phyloP scores from a whole-genome alignment of 441 rosid species.

The Erysimum pusillum region DNA sequence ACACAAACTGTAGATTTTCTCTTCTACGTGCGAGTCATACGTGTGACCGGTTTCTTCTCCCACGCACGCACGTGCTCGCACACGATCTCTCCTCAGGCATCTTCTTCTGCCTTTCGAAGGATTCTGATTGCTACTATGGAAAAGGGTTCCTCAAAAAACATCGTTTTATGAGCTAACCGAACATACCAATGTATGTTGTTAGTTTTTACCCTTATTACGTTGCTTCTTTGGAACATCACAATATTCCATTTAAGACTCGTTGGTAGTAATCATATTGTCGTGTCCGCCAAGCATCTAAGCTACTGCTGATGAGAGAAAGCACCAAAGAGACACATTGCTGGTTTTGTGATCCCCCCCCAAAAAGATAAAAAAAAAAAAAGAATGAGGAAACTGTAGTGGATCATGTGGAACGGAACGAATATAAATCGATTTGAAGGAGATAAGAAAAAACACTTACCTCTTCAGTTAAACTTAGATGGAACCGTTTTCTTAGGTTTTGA shows the following conservation, averaged over 20 bases:
- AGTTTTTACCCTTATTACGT: constrained; percentile 28
- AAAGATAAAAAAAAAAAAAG: constrained; percentile 25
- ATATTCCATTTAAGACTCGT: constrained; percentile 93
- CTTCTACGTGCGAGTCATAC: constrained; percentile 34
- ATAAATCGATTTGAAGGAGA: background rate
- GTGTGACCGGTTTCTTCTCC: constrained; percentile 37
- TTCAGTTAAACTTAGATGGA: constrained; percentile 31
- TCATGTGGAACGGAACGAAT: background rate
- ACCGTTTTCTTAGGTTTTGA: constrained; percentile 30
- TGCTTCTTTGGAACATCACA: constrained; percentile 56
- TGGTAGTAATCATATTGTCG: constrained; percentile 98
- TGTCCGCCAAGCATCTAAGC: constrained; percentile 74
- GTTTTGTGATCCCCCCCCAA: constrained; percentile 42
- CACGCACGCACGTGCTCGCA: background rate
- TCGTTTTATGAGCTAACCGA: constrained; percentile 26
- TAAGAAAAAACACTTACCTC: constrained; percentile 11
- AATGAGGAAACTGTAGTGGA: constrained; percentile 34
- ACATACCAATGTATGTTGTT: constrained; percentile 20
- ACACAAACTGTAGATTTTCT: constrained; percentile 35
- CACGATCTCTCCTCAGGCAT: constrained; percentile 31
- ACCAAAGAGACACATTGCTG: constrained; percentile 36
- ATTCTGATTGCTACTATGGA: constrained; percentile 39
- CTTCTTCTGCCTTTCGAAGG: constrained; percentile 32
- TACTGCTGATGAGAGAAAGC: constrained; percentile 31
- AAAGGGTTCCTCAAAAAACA: constrained; percentile 29